These are phyloP conservation scores for Sinapis alba DNA, from an alignment of 441 rosid genomes.

Conservation along the genomic window DNA sequence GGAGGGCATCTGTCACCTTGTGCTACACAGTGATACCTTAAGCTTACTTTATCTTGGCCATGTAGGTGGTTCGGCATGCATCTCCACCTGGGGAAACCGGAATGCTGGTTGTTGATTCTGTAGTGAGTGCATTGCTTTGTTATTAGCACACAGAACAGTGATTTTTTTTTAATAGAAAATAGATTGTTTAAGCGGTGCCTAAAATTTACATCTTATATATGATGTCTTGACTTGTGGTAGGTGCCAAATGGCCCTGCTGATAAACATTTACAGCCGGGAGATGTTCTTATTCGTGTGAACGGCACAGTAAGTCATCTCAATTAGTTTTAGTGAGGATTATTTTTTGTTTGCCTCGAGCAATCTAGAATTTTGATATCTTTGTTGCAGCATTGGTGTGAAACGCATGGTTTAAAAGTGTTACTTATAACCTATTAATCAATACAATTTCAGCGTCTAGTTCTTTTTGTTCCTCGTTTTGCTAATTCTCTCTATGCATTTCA, in stretches of 20 bases:
- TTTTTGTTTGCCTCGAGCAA: background rate
- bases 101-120: constrained; percentile 93
- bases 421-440: background rate
- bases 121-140: constrained; percentile 53
- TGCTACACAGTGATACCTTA: constrained; percentile 21
- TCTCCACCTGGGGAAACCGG: constrained; percentile 84
- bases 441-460: background rate
- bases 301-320: constrained; percentile 64
- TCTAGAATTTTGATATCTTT: constrained; percentile 6
- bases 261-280: constrained; percentile 86
- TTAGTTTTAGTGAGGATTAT: background rate
- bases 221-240: constrained; percentile 47
- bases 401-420: background rate
- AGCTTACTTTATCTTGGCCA: constrained; percentile 30
- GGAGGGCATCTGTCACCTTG: constrained; percentile 8
- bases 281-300: constrained; percentile 85
- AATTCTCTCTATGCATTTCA: constrained; percentile 26
- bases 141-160: constrained; percentile 2
- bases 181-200: background rate
- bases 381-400: constrained; percentile 5
- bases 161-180: background rate
- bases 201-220: background rate
- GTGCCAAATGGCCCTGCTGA: constrained; percentile 97
- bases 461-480: background rate
- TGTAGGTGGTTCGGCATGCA: constrained; percentile 81